Evolutionary conservation across 163 green algal genomes (phyloP).

Genomic region (Picocystis sp.): DNA sequence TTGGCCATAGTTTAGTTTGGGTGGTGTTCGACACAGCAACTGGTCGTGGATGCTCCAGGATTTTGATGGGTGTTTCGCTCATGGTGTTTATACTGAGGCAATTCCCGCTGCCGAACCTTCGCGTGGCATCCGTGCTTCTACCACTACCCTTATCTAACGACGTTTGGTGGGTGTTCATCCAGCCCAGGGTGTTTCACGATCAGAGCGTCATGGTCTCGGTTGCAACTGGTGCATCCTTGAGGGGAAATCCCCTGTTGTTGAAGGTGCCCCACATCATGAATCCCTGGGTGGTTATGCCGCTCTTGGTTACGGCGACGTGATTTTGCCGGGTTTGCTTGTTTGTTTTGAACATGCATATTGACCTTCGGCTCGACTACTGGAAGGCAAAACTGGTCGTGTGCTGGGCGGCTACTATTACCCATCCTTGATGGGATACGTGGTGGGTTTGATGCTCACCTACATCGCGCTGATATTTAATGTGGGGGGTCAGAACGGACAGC

Average conservation of each 20-base stretch:
- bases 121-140: slow-evolving; percentile 64
- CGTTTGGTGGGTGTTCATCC: slow-evolving; percentile 94
- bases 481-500: slow-evolving; percentile 45
- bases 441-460: slow-evolving; percentile 62
- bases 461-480: slow-evolving; percentile 38
- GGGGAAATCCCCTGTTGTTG: slow-evolving; percentile 64
- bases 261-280: slow-evolving; percentile 39
- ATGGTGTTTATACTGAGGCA: slow-evolving; percentile 52
- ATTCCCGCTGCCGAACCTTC: slow-evolving; percentile 43
- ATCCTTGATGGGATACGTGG: slow-evolving; percentile 43
- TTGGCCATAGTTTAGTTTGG: background rate
- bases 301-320: slow-evolving; percentile 80
- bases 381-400: no score
- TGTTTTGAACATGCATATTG: slow-evolving; percentile 38
- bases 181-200: slow-evolving; percentile 52
- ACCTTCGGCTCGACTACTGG: slow-evolving; percentile 14
- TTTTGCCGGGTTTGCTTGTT: slow-evolving; percentile 77
- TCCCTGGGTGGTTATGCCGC: slow-evolving; percentile 27
- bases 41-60: slow-evolving; percentile 56
- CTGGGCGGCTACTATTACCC: slow-evolving; percentile 39
- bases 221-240: slow-evolving; percentile 28
- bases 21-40: slow-evolving; percentile 9
- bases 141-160: slow-evolving; percentile 64
- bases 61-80: slow-evolving; percentile 38
- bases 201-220: slow-evolving; percentile 75